phyloP scores from a whole-genome alignment of 805 yeast genomes.

The Maudiozyma pseudohumilis region DNA sequence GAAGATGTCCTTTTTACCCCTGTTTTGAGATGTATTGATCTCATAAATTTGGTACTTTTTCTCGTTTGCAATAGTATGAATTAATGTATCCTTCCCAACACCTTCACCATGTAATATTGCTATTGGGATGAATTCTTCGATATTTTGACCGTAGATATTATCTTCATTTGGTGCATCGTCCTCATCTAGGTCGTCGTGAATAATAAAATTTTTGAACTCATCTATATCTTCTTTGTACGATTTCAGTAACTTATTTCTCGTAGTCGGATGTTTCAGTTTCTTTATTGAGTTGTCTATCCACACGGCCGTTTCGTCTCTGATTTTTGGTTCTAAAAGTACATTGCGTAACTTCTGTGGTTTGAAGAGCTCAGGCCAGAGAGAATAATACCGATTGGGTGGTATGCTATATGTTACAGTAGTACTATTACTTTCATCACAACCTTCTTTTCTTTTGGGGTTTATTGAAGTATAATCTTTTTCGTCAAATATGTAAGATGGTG shows the following conservation, averaged over 20 bases:
- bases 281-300: constrained; percentile 30
- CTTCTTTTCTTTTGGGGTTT: constrained; percentile 1
- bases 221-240: constrained; percentile 16
- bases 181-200: constrained; percentile 20
- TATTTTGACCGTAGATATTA: constrained; percentile 1
- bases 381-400: constrained; percentile 1
- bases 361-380: constrained; percentile 25
- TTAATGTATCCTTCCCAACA: constrained; percentile 66
- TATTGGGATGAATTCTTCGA: constrained; percentile 44
- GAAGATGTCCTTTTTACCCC: constrained; percentile 63
- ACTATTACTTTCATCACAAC: not conserved
- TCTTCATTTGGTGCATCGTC: constrained; percentile 4
- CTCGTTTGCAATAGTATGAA: constrained; percentile 56
- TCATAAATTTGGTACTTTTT: constrained; percentile 70
- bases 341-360: constrained; percentile 26
- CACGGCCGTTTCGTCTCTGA: constrained; percentile 14
- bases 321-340: constrained; percentile 21
- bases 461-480: constrained; percentile 12
- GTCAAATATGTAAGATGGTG: constrained; percentile 1
- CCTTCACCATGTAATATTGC: constrained; percentile 65
- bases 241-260: constrained; percentile 27
- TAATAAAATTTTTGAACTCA: constrained; percentile 29
- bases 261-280: constrained; percentile 27
- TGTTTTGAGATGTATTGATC: constrained; percentile 59
- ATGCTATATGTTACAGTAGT: not conserved